Evolutionary conservation across 495 filamentous ascomycete species (phyloP), one percentile per base, ranked within the genome.

Genomic region (Trichoderma asperelloides): DNA sequence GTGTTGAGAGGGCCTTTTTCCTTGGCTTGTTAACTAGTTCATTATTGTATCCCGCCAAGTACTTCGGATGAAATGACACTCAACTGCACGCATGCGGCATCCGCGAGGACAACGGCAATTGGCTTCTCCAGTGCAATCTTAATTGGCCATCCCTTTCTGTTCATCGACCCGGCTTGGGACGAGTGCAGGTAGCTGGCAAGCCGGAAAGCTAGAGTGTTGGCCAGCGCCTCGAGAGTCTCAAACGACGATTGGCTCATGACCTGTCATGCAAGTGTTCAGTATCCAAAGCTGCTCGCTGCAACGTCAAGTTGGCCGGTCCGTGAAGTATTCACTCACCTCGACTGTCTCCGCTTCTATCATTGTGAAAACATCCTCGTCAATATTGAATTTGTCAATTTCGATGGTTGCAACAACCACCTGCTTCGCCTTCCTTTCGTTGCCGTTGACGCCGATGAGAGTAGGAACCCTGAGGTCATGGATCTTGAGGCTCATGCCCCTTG

Each of bases 191-290:
- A 60, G 27, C 55, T 60, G 27, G 55, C 55, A 16, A 60, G 55
- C 23, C 25, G 23, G 6, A 28, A 28, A 13, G 55, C 79, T 4
- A 87, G 70, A 43, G 77, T 76, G 0, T 78, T 74, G 0, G 81
- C 82, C 4, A 90, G 76, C 0, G 86, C 78, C 72, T 90, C 87
- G 13, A 90, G 81, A 0, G 87, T 90, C 74, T 87, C 81, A 69
- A 87, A 88, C 0, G 80, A 81, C 0, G 86, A 86, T 4, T 79
- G 71, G 64, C 85, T 82, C 62, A 88, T 78, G 3, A 78, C 72
- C 85, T 88, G 65, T 28, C 40, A 27, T 37, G 2, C 2, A 37
- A 11, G 11, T 25, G 33, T 49, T 69, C 12, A 45, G 39, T 27
- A 66, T 28, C 47, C 47, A 51, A n/a, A 9, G 47, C 47, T 51